A percentile compares a stretch with the other conserved stretches of the same genome.
Evolutionary conservation across 2,329 filamentous ascomycete species (phyloP).

Genomic region (Lasiodiplodia hormozganensis): DNA sequence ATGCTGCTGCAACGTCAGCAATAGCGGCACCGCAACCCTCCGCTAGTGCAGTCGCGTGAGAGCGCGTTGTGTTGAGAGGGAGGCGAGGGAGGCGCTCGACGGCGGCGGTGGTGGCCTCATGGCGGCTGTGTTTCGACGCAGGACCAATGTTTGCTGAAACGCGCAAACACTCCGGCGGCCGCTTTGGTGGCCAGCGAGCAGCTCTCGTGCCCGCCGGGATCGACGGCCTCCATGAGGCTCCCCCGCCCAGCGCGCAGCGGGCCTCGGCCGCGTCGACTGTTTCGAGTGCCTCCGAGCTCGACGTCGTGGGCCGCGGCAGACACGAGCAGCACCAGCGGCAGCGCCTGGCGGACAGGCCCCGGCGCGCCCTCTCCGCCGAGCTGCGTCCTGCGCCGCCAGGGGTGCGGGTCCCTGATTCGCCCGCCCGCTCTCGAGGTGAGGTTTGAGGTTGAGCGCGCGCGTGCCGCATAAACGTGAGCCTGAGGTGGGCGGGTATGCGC

Average conservation of each 20-base stretch:
- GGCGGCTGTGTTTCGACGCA: constrained; percentile 13
- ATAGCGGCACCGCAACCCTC: no score
- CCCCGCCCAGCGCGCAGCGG: constrained; percentile 20
- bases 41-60: constrained; percentile 8
- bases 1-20: constrained; percentile 22
- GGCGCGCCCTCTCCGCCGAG: constrained; percentile 12
- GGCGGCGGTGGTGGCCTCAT: constrained; percentile 1
- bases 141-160: constrained; percentile 16
- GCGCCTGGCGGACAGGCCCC: constrained; percentile 9
- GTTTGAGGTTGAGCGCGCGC: constrained; percentile 17
- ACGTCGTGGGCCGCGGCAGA: constrained; percentile 16
- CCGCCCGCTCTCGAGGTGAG: background rate
- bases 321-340: constrained; percentile 10
- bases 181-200: constrained; percentile 7
- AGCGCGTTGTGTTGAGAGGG: background rate
- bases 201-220: constrained; percentile 5
- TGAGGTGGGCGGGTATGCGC: background rate
- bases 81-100: background rate
- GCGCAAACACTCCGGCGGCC: constrained; percentile 18
- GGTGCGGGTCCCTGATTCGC: constrained; percentile 5
- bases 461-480: background rate
- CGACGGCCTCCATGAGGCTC: constrained; percentile 16
- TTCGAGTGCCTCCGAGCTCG: constrained; percentile 20
- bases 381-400: constrained; percentile 13
- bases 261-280: constrained; percentile 24